phyloP scores from a whole-genome alignment of 2,329 filamentous ascomycete species.

The Pseudogymnoascus sp. region DNA sequence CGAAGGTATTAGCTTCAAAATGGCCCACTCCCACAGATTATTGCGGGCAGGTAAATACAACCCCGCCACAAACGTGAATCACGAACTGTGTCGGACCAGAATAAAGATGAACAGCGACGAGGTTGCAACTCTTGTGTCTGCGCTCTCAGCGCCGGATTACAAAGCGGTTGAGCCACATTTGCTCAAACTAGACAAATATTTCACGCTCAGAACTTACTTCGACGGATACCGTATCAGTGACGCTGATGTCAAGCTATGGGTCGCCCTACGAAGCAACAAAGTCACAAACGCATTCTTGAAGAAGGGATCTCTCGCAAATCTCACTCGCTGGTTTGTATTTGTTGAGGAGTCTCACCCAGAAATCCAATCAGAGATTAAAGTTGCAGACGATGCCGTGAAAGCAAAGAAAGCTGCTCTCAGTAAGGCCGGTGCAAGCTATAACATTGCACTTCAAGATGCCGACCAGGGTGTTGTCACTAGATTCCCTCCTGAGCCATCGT shows the following conservation, averaged over 20 bases:
- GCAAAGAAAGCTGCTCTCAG: constrained; percentile 63
- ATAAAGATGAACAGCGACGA: constrained; percentile 52
- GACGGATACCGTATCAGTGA: constrained; percentile 73
- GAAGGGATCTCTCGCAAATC: constrained; percentile 68
- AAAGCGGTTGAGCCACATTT: constrained; percentile 73
- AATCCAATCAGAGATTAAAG: constrained; percentile 64
- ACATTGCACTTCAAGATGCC: constrained; percentile 76
- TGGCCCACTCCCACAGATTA: constrained; percentile 3
- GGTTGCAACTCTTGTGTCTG: constrained; percentile 45
- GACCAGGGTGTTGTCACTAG: constrained; percentile 86
- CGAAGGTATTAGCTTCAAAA: neutral
- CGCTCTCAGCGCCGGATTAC: constrained; percentile 61
- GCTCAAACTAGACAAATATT: constrained; percentile 74
- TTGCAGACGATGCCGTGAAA: constrained; percentile 60
- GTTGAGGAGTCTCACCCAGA: constrained; percentile 77
- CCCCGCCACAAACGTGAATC: constrained; percentile 8
- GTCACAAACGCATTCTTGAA: constrained; percentile 77
- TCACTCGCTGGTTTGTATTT: constrained; percentile 82
- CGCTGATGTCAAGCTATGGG: constrained; percentile 76
- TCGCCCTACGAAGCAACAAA: constrained; percentile 74
- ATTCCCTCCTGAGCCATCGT: constrained; percentile 92
- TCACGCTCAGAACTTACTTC: constrained; percentile 80
- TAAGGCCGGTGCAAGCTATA: constrained; percentile 80
- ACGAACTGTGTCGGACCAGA: neutral
- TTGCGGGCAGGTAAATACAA: constrained; percentile 11